phyloP scores from a whole-genome alignment of 2,329 filamentous ascomycete genomes.

The Monilinia aucupariae region DNA sequence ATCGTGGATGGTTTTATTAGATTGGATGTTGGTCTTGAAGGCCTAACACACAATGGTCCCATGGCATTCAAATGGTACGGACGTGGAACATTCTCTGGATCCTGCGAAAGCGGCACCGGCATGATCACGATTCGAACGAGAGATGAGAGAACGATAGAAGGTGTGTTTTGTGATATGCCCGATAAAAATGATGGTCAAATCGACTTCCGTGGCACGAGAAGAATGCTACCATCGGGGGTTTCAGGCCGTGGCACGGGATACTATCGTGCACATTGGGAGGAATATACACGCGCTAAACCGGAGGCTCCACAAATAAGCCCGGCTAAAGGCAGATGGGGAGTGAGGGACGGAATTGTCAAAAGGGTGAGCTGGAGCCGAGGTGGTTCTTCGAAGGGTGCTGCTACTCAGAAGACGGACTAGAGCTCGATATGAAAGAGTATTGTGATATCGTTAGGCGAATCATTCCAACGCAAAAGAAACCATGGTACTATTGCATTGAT shows the following conservation, averaged over 20 bases:
- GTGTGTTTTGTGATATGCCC: background rate
- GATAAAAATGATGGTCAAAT: conserved; percentile 5
- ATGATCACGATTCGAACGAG: background rate
- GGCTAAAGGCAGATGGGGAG: background rate
- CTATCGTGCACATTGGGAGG: background rate
- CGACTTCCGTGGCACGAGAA: background rate
- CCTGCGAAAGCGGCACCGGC: background rate
- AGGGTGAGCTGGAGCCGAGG: background rate
- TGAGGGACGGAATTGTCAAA: background rate
- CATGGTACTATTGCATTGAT: no score
- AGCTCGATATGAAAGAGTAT: background rate
- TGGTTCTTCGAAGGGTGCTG: background rate
- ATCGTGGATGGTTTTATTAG: conserved; percentile 2
- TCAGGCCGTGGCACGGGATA: background rate
- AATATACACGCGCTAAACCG: background rate
- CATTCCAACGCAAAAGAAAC: no score
- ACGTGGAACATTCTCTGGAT: background rate
- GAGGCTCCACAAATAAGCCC: background rate
- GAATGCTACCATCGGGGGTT: background rate
- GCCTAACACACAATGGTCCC: background rate
- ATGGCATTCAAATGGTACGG: background rate
- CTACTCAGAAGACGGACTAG: background rate
- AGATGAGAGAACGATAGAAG: background rate
- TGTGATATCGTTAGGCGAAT: no score
- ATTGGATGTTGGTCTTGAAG: background rate